Percentiles rank a stretch among this genome's conserved stretches.
Conservation (phyloP, 1,139 yeast species). For the Blastobotrys indianensis region DNA sequence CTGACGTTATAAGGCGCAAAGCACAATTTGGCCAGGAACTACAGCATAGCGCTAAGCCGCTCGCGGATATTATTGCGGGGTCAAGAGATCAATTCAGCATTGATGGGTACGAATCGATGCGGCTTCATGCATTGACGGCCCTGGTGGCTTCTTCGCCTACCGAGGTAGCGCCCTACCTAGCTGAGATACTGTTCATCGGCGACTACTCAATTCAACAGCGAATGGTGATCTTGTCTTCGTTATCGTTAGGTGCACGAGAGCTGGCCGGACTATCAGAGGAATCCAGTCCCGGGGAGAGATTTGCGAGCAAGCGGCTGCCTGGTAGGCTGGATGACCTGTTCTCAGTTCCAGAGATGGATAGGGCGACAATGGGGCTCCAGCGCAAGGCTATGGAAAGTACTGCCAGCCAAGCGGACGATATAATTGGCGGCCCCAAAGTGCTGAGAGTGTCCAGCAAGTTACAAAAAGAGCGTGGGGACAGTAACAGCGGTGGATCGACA, state of each 20-base stretch:
- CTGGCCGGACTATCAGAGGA: slow-evolving; percentile 46
- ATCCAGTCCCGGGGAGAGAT: slow-evolving; percentile 18
- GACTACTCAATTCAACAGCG: slow-evolving; percentile 65
- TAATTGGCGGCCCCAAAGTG: slow-evolving; percentile 44
- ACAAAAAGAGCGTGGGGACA: slow-evolving; percentile 23
- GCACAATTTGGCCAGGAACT: slow-evolving; percentile 51
- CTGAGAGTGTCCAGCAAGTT: slow-evolving; percentile 46
- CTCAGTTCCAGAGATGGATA: slow-evolving; percentile 6
- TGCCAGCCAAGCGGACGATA: slow-evolving; percentile 40
- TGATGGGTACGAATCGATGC: slow-evolving; percentile 44
- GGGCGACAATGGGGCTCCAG: slow-evolving; percentile 15
- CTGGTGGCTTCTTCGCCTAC: slow-evolving; percentile 46
- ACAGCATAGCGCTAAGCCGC: slow-evolving; percentile 41
- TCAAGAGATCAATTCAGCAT: slow-evolving; percentile 47
- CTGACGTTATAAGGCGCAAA: slow-evolving; percentile 52
- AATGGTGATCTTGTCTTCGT: slow-evolving; percentile 47
- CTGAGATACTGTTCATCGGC: slow-evolving; percentile 45
- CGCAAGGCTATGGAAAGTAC: slow-evolving; percentile 31
- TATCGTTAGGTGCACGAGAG: slow-evolving; percentile 50
- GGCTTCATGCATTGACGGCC: slow-evolving; percentile 48
- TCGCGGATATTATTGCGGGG: slow-evolving; percentile 44
- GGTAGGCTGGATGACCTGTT: slow-evolving; percentile 26
- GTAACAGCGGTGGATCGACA: slow-evolving; percentile 5
- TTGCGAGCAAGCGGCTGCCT: slow-evolving; percentile 45
- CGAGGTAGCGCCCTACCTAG: slow-evolving; percentile 37